Evolutionary conservation across 805 yeast genomes (phyloP), one percentile per base, ranked within the genome.

Genomic region (Starmerella asiatica): DNA sequence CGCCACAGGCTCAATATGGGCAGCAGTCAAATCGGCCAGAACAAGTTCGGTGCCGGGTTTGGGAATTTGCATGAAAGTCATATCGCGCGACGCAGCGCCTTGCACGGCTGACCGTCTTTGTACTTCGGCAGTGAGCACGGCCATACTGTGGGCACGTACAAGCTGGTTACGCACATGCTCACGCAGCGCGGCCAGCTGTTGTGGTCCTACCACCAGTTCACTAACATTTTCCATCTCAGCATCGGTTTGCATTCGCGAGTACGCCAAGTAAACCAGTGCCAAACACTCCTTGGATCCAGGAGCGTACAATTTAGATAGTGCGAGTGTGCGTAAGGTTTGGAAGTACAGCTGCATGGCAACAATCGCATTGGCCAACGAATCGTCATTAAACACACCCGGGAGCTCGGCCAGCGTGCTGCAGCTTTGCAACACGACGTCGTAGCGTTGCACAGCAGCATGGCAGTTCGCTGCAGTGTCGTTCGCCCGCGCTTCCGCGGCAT

Each of bases 331-430:
- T 21, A 15, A 16, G 19, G 69, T 60, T n/a, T 53, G 50, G 56
- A 69, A 80, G 45, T 64, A 73, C 7, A 55, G 52, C 23, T 63
- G 60, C 50, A 83, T 60, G 14, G 67, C 49, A 11, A 64, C 67
- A 32, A 91, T 63, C 7, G 78, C 71, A 5, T 61, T 60, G 45
- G 63, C 56, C 39, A 88, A 65, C 18, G 69, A 76, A 38, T 80
- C 91, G 55, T 84, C 94, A 38, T 82, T 81, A 54, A 79, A 75
- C 16, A 88, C 94, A 66, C 97, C 97, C 0, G 96, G 95, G 37
- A 91, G 67, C 44, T 84, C 94, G 53, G 70, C 65, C 34, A 84
- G 60, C 48, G 77, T 78, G 3, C 59, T 60, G 27, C 78, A 56
- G 15, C 79, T 74, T 34, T 66, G 61, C 11, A 68, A 56, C 29